Evolutionary conservation across 1,139 yeast genomes (phyloP).

Genomic region (Geotrichum cucujoidarum): DNA sequence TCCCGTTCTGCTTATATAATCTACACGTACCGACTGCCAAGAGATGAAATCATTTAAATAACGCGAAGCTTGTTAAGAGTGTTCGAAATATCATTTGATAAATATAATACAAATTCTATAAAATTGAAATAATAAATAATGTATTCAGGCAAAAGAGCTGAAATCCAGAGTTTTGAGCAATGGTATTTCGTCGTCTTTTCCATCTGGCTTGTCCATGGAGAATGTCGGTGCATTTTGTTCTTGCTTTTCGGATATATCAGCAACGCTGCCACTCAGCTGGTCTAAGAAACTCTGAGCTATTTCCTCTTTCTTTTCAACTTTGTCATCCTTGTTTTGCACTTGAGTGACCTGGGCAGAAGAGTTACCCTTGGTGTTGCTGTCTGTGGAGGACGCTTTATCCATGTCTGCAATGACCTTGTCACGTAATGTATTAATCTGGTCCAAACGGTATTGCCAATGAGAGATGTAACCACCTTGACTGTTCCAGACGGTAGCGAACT

Average conservation of each 20-base stretch:
- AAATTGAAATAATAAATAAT: no score
- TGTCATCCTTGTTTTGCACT: not conserved
- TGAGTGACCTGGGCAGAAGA: not conserved
- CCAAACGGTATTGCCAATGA: constrained; percentile 64
- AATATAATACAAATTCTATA: no score
- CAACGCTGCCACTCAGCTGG: constrained; percentile 26
- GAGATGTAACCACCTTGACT: constrained; percentile 50
- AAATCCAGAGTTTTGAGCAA: constrained; percentile 21
- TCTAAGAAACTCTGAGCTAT: constrained; percentile 24
- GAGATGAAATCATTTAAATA: no score
- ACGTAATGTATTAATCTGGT: constrained; percentile 50
- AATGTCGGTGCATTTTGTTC: constrained; percentile 13
- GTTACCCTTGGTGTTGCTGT: constrained; percentile 9
- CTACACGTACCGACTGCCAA: no score
- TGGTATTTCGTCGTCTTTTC: constrained; percentile 19
- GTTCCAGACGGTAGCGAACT: constrained; percentile 75
- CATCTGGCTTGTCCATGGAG: constrained; percentile 17
- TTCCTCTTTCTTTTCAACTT: constrained; percentile 10
- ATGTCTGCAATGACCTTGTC: constrained; percentile 39
- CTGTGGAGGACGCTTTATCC: constrained; percentile 20
- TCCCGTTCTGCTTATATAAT: no score
- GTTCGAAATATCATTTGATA: no score
- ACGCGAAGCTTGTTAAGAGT: no score
- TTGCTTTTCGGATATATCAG: constrained; percentile 14
- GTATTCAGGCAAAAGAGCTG: not conserved